Base-by-base conservation (phyloP, 2,329 filamentous ascomycete genomes). In the Hypomyces rosellus region DNA sequence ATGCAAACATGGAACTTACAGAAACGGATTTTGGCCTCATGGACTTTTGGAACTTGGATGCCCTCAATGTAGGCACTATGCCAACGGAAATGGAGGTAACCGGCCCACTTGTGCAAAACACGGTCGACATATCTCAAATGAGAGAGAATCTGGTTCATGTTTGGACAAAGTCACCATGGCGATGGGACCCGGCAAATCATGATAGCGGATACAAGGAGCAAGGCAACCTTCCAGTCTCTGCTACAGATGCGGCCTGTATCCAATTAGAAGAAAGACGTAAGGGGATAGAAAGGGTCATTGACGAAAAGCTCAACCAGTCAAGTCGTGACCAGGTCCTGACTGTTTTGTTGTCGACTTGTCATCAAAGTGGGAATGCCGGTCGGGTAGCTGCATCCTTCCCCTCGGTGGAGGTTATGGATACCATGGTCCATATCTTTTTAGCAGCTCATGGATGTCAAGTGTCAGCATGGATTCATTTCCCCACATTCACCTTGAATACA, bases 291-390 rank as follows among this genome's bases (percentile, higher is more conserved):
- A 67, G 69, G 43, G 66, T 75, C 12, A 59, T 74, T 38, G 59
- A 65, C 3, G 73, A 77, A 39, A 73, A 66, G 41, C 57, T 80
- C 15, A 70, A 75, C 25, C 61, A 67, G 20, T 66, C 74, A 5
- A 73, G 70, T 16, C 75, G 82, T 3, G 85, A 89, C 62, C 76
- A 75, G 43, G 75, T 87, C 1, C 69, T 89, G 49, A 82, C 78
- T 11, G 74, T 87, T 51, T 77, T 88, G 1, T 67, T 88, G 34
- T 73, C 75, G 45, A 81, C 77, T 4, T 84, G 78, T 57, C 77
- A 75, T 43, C 70, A 70, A 37, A 70, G 71, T 55, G 67, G 68
- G 58, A 76, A 65, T 67, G 75, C 65, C 65, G 75, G 61, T 52
- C 75, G 71, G 45, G 77, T 81, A 16, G 79, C 76, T 15, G 77